phyloP scores from a whole-genome alignment of 2,329 filamentous ascomycete genomes.

The Decorospora gaudefroyi region DNA sequence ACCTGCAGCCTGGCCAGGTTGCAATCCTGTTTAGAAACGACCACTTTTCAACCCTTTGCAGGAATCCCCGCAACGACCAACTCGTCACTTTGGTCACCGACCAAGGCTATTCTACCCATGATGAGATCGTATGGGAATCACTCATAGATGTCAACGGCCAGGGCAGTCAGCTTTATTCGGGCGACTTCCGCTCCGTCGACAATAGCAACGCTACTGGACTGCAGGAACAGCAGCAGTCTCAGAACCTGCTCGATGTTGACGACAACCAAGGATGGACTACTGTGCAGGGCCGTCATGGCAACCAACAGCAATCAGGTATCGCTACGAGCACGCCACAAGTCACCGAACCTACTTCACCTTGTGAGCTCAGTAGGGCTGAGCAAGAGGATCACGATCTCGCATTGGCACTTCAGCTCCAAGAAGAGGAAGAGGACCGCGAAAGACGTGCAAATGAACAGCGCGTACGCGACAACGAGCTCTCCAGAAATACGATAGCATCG shows the following conservation, averaged over 20 bases:
- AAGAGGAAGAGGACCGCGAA: constrained; percentile 85
- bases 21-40: constrained; percentile 96
- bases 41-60: constrained; percentile 93
- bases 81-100: constrained; percentile 89
- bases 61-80: constrained; percentile 75
- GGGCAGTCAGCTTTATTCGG: constrained; percentile 80
- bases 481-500: constrained; percentile 68
- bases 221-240: constrained; percentile 36
- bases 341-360: constrained; percentile 31
- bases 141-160: constrained; percentile 86
- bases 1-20: constrained; percentile 74
- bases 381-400: constrained; percentile 84
- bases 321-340: constrained; percentile 14
- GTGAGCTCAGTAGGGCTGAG: constrained; percentile 60
- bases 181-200: constrained; percentile 86
- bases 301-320: constrained; percentile 28
- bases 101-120: constrained; percentile 82
- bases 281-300: constrained; percentile 50
- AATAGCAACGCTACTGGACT: constrained; percentile 49
- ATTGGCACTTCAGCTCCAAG: constrained; percentile 87
- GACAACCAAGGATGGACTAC: constrained; percentile 60
- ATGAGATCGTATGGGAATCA: constrained; percentile 95
- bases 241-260: constrained; percentile 36
- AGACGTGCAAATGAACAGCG: constrained; percentile 63
- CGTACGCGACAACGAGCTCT: constrained; percentile 69